Conservation (phyloP, 2,329 filamentous ascomycete genomes). For the Didymella glomerata region DNA sequence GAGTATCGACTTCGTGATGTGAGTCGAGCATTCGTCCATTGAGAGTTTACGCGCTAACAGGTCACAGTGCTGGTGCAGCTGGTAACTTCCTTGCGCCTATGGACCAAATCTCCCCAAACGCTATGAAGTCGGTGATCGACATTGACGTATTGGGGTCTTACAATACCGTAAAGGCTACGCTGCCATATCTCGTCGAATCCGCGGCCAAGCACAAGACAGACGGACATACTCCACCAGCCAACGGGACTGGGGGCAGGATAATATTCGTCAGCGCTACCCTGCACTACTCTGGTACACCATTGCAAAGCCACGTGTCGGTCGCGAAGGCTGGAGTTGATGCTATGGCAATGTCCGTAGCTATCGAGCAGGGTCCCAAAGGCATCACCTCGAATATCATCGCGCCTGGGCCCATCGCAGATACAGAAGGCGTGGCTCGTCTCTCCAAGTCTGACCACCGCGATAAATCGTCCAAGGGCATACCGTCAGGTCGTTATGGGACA, state of each 20-base stretch:
- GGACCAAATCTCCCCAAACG: slow-evolving; percentile 81
- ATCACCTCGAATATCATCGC: slow-evolving; percentile 88
- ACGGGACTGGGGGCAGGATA: slow-evolving; percentile 79
- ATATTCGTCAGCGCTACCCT: slow-evolving; percentile 90
- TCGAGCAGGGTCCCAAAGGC: slow-evolving; percentile 90
- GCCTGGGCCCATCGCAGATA: slow-evolving; percentile 84
- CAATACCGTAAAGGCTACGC: slow-evolving; percentile 91
- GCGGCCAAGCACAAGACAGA: slow-evolving; percentile 69
- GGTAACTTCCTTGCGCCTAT: slow-evolving; percentile 95
- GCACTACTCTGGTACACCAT: slow-evolving; percentile 84
- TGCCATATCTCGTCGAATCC: slow-evolving; percentile 82
- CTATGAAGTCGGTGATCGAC: slow-evolving; percentile 94
- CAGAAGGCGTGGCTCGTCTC: slow-evolving; percentile 68
- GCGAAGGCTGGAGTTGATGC: slow-evolving; percentile 93
- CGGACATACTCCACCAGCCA: slow-evolving; percentile 57
- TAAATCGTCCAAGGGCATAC: slow-evolving; percentile 59
- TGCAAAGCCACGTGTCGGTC: slow-evolving; percentile 89
- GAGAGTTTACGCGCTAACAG: slow-evolving; percentile 22
- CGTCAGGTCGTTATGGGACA: slow-evolving; percentile 77
- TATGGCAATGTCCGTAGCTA: slow-evolving; percentile 77
- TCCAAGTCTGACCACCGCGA: slow-evolving; percentile 46
- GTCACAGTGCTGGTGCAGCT: slow-evolving; percentile 81
- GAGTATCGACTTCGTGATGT: slow-evolving; percentile 92
- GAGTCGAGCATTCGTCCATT: slow-evolving; percentile 41
- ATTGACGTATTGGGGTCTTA: slow-evolving; percentile 95